Conservation (phyloP, 2,329 filamentous ascomycete species). For the Fusarium sp. region DNA sequence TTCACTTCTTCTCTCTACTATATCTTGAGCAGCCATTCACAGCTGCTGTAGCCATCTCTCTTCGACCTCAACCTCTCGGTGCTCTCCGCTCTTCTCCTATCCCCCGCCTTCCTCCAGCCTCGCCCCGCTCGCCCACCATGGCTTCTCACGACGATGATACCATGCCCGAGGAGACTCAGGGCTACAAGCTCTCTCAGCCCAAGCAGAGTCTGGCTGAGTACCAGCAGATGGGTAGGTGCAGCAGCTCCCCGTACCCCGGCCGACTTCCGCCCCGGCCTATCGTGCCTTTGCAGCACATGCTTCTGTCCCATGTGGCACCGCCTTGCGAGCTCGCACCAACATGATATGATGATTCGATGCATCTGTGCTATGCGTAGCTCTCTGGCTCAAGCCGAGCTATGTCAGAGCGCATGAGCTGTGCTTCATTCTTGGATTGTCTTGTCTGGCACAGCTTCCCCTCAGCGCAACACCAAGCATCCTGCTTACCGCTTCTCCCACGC, state of each 20-base stretch:
- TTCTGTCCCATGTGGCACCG: constrained; percentile 17
- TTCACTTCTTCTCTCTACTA: constrained; percentile 29
- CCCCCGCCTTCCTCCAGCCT: constrained; percentile 29
- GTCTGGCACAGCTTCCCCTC: not conserved
- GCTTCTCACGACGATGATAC: constrained; percentile 82
- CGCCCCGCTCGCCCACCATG: constrained; percentile 62
- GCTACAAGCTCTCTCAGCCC: constrained; percentile 95
- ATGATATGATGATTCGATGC: constrained; percentile 24
- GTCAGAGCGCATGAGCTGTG: constrained; percentile 2
- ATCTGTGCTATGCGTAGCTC: not conserved
- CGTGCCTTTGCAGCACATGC: constrained; percentile 23
- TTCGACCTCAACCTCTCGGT: constrained; percentile 7
- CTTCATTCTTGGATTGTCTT: not conserved
- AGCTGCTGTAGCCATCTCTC: constrained; percentile 10
- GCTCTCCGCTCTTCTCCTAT: constrained; percentile 21
- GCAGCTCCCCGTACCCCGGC: not conserved
- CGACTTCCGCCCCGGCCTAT: not conserved
- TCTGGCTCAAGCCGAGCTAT: not conserved
- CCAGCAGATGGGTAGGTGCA: constrained; percentile 83
- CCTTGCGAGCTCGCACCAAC: constrained; percentile 16
- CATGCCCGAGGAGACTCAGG: constrained; percentile 87
- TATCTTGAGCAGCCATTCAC: constrained; percentile 20
- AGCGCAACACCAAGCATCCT: not conserved
- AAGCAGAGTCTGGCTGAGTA: constrained; percentile 98
- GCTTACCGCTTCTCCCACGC: not conserved